Evolutionary conservation across 257 asterid species (phyloP).

Genomic region (Fraxinus excelsior): DNA sequence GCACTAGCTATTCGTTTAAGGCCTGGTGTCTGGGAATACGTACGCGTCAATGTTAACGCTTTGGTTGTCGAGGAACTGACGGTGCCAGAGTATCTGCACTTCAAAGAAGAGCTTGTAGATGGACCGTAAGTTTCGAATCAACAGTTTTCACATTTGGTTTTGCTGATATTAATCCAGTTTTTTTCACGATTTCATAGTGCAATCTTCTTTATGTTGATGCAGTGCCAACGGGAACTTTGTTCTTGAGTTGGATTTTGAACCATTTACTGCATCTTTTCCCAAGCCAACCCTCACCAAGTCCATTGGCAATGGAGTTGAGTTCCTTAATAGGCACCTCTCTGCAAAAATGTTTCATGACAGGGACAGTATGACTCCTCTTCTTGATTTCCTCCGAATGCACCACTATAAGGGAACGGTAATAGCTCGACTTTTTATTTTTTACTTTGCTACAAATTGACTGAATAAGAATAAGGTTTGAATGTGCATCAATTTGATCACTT

Average conservation of each 20-base stretch:
- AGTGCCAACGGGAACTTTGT: slow-evolving; percentile 79
- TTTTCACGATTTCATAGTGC: neutral
- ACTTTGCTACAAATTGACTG: neutral
- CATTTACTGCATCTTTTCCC: slow-evolving; percentile 85
- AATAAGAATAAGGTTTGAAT: neutral
- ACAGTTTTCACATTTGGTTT: neutral
- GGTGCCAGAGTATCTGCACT: slow-evolving; percentile 79
- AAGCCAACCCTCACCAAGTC: slow-evolving; percentile 93
- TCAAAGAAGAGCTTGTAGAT: slow-evolving; percentile 87
- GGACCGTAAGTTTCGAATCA: slow-evolving; percentile 53
- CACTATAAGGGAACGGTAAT: slow-evolving; percentile 81
- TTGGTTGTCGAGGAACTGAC: slow-evolving; percentile 74
- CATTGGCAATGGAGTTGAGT: slow-evolving; percentile 96
- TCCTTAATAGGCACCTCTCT: slow-evolving; percentile 93
- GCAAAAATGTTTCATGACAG: slow-evolving; percentile 95
- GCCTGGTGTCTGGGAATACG: slow-evolving; percentile 97
- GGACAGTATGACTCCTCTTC: slow-evolving; percentile 93
- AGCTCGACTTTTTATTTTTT: neutral
- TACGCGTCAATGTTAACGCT: slow-evolving; percentile 71
- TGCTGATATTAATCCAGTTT: neutral
- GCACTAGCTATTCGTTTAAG: slow-evolving; percentile 92
- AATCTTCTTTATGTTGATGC: slow-evolving; percentile 29
- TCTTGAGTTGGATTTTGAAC: slow-evolving; percentile 93
- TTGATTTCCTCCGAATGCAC: slow-evolving; percentile 78
- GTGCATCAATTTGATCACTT: neutral